phyloP scores from a whole-genome alignment of 2,329 filamentous ascomycete genomes.

The Alternaria sp. region DNA sequence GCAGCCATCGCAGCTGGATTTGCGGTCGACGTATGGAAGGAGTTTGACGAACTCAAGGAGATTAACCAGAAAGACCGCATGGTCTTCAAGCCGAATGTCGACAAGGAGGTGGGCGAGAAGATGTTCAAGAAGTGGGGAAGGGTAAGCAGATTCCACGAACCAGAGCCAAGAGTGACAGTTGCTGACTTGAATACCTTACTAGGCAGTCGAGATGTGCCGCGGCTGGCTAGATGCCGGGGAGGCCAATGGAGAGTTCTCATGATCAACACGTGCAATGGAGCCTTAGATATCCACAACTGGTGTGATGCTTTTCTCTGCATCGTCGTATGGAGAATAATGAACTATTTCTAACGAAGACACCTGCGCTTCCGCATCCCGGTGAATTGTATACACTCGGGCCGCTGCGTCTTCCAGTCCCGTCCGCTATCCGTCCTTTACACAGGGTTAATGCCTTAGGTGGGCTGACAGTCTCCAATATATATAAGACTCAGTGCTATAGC shows the following conservation, averaged over 20 bases:
- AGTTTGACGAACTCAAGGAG: conserved; percentile 73
- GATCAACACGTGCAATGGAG: conserved; percentile 30
- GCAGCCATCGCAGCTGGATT: conserved; percentile 91
- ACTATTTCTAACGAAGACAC: neutral
- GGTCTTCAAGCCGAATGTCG: conserved; percentile 72
- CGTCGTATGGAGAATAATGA: neutral
- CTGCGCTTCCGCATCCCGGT: neutral
- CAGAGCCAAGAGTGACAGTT: neutral
- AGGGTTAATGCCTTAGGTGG: neutral
- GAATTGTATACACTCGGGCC: neutral
- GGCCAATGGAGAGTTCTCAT: conserved; percentile 41
- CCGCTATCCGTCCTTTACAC: neutral
- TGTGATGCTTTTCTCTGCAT: conserved; percentile 17
- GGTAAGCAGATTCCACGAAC: conserved; percentile 16
- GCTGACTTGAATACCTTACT: conserved; percentile 6
- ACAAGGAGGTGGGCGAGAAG: conserved; percentile 62
- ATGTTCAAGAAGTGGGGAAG: conserved; percentile 77
- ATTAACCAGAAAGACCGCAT: conserved; percentile 74
- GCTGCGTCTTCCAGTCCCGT: conserved; percentile 1
- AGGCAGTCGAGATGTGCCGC: conserved; percentile 76
- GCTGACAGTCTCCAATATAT: neutral
- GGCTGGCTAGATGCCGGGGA: conserved; percentile 68
- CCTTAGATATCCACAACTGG: conserved; percentile 32
- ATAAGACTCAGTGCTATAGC: neutral
- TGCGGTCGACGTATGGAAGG: conserved; percentile 78